A percentile compares a stretch with the other conserved stretches of the same genome.
phyloP scores from a whole-genome alignment of 441 rosid species.

The Pelargonium fulgidum region DNA sequence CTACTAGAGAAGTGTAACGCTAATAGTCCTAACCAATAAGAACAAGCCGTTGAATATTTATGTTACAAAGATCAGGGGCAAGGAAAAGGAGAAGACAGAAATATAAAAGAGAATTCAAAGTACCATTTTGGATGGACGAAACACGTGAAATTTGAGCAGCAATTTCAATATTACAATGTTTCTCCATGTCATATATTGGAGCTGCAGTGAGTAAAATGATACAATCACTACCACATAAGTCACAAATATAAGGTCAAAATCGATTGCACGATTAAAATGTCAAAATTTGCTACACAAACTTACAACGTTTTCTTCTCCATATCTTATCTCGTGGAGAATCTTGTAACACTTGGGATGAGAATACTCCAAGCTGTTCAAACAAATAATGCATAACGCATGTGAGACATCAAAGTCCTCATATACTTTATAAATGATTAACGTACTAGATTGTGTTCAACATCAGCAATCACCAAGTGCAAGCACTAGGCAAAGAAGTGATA shows the following conservation, averaged over 20 bases:
- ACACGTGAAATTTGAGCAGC: slow-evolving; percentile 73
- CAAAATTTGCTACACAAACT: slow-evolving; percentile 18
- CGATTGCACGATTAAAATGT: slow-evolving; percentile 2
- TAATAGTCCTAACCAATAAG: too few species aligned
- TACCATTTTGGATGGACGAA: slow-evolving; percentile 54
- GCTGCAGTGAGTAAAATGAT: slow-evolving; percentile 45
- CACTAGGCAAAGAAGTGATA: too few species aligned
- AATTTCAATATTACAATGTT: slow-evolving; percentile 91
- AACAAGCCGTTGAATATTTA: too few species aligned
- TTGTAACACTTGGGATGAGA: slow-evolving; percentile 93
- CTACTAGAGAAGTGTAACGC: too few species aligned
- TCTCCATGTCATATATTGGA: slow-evolving; percentile 85
- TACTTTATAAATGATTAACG: neutral
- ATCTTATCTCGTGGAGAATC: slow-evolving; percentile 73
- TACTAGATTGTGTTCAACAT: slow-evolving; percentile 9
- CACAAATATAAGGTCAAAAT: slow-evolving; percentile 10
- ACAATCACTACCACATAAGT: slow-evolving; percentile 16
- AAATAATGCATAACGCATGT: slow-evolving; percentile 21
- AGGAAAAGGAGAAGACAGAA: neutral
- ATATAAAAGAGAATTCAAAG: neutral
- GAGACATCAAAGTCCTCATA: slow-evolving; percentile 15
- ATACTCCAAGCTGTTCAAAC: slow-evolving; percentile 81
- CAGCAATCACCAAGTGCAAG: too few species aligned
- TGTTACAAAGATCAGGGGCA: neutral
- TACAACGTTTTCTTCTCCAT: slow-evolving; percentile 78